Evolutionary conservation across 2,329 filamentous ascomycete genomes (phyloP).

Genomic region (Botryotinia convoluta): DNA sequence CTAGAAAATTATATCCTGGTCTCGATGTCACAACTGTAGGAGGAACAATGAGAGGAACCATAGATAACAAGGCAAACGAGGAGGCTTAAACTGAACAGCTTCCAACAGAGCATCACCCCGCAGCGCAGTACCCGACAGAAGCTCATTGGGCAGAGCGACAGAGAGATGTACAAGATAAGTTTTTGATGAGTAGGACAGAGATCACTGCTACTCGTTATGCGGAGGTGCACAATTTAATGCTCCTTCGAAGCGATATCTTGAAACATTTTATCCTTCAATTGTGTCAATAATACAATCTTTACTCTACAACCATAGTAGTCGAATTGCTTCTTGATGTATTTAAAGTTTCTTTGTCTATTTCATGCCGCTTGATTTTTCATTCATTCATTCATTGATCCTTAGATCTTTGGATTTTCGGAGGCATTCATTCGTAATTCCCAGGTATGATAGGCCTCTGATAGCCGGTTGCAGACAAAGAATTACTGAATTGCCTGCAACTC

Average conservation of each 20-base stretch:
- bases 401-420: neutral
- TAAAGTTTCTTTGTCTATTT: neutral
- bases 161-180: neutral
- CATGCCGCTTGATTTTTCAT: neutral
- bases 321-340: neutral
- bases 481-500: neutral
- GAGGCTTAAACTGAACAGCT: neutral
- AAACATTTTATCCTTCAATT: too few species aligned
- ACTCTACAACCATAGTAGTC: neutral
- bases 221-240: too few species aligned
- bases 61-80: neutral
- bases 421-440: too few species aligned
- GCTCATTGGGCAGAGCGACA: neutral
- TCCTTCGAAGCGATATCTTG: too few species aligned
- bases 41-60: neutral
- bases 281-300: too few species aligned
- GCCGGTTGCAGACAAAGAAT: neutral
- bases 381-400: neutral
- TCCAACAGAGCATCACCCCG: neutral
- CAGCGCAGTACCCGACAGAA: neutral
- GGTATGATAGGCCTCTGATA: too few species aligned
- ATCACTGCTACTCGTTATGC: neutral
- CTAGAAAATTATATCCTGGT: neutral
- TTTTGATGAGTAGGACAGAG: neutral
- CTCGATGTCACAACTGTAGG: neutral